Evolutionary conservation across 768 basidiomycete species (phyloP).

Genomic region (Collybiopsis luxurians): DNA sequence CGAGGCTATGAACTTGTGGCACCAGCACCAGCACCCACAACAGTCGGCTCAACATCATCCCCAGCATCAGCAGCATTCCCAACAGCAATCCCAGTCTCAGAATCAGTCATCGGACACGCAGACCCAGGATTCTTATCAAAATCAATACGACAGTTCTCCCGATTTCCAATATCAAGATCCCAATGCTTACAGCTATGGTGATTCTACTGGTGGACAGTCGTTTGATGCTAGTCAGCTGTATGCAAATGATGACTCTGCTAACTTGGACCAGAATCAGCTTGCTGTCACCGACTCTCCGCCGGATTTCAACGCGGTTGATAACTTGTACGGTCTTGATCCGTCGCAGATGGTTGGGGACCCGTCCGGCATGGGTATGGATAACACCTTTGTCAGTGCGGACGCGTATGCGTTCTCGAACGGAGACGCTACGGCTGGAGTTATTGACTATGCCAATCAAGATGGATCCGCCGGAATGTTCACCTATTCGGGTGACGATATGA

Average conservation of each 20-base stretch:
- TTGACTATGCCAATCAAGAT: too few species aligned
- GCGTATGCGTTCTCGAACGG: not conserved
- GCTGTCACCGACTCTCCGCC: not conserved
- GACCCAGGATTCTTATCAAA: too few species aligned
- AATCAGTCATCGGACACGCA: too few species aligned
- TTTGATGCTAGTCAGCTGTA: not conserved
- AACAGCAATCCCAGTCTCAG: not conserved
- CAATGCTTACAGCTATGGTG: too few species aligned
- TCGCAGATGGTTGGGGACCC: not conserved
- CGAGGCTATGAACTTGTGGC: constrained; percentile 4
- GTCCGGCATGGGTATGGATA: not conserved
- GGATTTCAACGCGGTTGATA: not conserved
- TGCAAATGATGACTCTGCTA: not conserved
- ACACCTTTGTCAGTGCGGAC: not conserved
- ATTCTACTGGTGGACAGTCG: too few species aligned
- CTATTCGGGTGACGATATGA: not conserved
- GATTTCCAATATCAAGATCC: too few species aligned
- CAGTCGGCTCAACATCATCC: constrained; percentile 5
- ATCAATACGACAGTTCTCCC: too few species aligned
- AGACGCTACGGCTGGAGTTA: not conserved
- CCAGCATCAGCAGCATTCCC: not conserved
- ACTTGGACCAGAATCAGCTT: not conserved
- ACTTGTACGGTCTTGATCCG: not conserved
- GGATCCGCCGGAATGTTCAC: too few species aligned
- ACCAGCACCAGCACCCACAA: constrained; percentile 8